Base-by-base conservation (phyloP, 75 land plant genomes). In the Pinus tabuliformis region DNA sequence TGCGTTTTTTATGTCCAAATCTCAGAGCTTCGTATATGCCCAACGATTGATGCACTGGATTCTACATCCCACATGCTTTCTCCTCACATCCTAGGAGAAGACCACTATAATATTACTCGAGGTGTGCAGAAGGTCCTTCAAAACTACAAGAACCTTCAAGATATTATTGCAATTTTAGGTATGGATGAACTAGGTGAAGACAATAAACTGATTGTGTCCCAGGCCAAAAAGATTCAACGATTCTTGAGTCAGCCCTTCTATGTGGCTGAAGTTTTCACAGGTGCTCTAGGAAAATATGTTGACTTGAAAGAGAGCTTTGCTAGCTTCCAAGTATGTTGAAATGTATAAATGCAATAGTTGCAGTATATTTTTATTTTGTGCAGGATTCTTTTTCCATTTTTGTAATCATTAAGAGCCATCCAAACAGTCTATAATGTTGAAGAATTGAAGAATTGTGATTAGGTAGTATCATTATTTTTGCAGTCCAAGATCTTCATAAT, bases 151-250 rank as follows among this genome's bases (percentile, higher is more conserved):
- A 93, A 95, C 82, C 85, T 95, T 76, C 96, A 93, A 78, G 98
- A 93, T 88, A 95, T 95, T 73, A 95, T 95, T 83, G 98, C 96
- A 21, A 93, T 95, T 83, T 77, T 93, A 85, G 98, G 98, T 71
- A 93, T 95, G 98, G 98, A 93, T 83, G 98, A 95, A 86, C 92
- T 95, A 49, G 89, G 94, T 83, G 94, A 95, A 84, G 98, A 95
- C 81, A 91, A 93, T 33, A 33, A 33, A 70, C 72, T 91, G 83
- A 93, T 94, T 37, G 97, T 95, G 28, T 91, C 97, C 14, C 87
- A 94, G 59, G 97, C 97, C 26, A 83, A 94, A 72, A 95, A 93
- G 72, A 95, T 95, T 73, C 92, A 93, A 72, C 79, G 97, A 11
- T 95, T 95, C 83, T 80, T 95, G 81, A 91, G 94, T 76, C 94